phyloP scores from a whole-genome alignment of 1,139 yeast species.

The Pneumocystis wakefieldiae region DNA sequence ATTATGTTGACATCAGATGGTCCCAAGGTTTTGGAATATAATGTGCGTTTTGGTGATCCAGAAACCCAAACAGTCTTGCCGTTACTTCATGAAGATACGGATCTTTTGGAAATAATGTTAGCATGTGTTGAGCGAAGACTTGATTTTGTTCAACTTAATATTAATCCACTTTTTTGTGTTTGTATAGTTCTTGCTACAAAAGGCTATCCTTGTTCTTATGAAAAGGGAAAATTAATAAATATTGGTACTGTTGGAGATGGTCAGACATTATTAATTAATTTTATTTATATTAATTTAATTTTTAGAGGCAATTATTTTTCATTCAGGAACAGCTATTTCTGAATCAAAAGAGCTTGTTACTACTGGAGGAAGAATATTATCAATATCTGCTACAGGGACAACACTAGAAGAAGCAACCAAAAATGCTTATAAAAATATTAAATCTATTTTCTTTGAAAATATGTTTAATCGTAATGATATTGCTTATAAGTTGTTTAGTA shows the following conservation, averaged over 20 bases:
- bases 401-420: constrained; percentile 68
- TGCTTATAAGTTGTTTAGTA: constrained; percentile 68
- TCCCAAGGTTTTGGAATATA: constrained; percentile 91
- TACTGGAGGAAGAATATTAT: constrained; percentile 93
- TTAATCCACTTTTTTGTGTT: constrained; percentile 55
- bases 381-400: constrained; percentile 72
- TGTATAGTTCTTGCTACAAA: constrained; percentile 95
- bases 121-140: constrained; percentile 93
- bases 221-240: constrained; percentile 73
- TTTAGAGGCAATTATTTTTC: constrained; percentile 58
- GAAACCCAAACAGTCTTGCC: constrained; percentile 96
- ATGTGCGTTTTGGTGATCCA: constrained; percentile 97
- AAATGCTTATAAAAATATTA: constrained; percentile 74
- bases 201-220: constrained; percentile 83
- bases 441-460: constrained; percentile 51
- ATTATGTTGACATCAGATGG: constrained; percentile 72
- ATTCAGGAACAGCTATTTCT: constrained; percentile 67
- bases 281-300: constrained; percentile 17
- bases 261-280: constrained; percentile 23
- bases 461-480: constrained; percentile 84
- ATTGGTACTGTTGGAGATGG: constrained; percentile 28
- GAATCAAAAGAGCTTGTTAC: constrained; percentile 53
- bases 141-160: constrained; percentile 60
- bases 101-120: constrained; percentile 76
- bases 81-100: constrained; percentile 64